Conservation (phyloP, 768 basidiomycete genomes). For the Mycena capillaripes region DNA sequence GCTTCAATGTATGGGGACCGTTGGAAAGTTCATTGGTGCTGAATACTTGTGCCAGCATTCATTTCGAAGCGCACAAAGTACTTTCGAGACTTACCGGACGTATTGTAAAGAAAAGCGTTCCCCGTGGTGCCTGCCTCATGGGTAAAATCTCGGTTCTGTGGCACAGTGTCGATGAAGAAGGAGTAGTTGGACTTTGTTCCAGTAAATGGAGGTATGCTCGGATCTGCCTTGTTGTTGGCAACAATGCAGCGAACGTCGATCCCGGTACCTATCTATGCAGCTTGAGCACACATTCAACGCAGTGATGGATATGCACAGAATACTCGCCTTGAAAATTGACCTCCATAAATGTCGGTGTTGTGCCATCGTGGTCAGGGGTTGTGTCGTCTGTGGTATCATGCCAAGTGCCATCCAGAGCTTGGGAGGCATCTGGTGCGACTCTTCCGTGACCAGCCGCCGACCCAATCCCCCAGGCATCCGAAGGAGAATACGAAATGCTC, state of each 20-base stretch:
- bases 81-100: conserved; percentile 6
- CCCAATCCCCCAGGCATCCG: background rate
- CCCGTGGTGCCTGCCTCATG: conserved; percentile 23
- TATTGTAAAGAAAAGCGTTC: conserved; percentile 19
- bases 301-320: background rate
- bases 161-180: conserved; percentile 17
- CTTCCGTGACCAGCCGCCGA: background rate
- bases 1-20: conserved; percentile 10
- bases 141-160: conserved; percentile 9
- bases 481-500: conserved; percentile 4
- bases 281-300: background rate
- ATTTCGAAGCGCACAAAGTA: background rate
- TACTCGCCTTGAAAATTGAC: conserved; percentile 16
- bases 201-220: conserved; percentile 20
- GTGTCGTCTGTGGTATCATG: conserved; percentile 26
- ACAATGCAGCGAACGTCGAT: conserved; percentile 25
- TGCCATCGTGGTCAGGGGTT: conserved; percentile 19
- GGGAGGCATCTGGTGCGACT: background rate
- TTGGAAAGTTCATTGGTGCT: conserved; percentile 4
- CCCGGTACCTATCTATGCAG: conserved; percentile 11
- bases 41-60: background rate
- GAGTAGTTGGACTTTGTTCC: conserved; percentile 23
- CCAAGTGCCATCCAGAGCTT: conserved; percentile 2
- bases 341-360: conserved; percentile 19
- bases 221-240: conserved; percentile 9